Conservation (phyloP, 257 asterid genomes). For the Paulownia fortunei region DNA sequence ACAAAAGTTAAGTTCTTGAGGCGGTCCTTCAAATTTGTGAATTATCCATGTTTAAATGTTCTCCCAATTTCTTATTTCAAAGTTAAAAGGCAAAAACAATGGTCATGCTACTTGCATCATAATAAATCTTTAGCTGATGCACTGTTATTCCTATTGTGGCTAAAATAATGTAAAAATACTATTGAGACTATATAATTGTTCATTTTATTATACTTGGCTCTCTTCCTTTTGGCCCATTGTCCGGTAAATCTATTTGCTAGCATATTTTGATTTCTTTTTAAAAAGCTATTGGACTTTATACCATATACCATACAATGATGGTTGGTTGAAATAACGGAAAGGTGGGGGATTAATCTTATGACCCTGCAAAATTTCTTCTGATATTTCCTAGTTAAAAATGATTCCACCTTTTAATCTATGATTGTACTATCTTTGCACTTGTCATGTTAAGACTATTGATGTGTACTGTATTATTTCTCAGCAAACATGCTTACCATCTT, state of each 20-base stretch:
- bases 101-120: not conserved
- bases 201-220: not conserved
- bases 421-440: not conserved
- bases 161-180: not conserved
- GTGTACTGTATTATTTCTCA: not conserved
- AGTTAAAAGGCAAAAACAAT: not conserved
- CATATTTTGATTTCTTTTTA: not conserved
- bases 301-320: not conserved
- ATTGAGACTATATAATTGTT: not conserved
- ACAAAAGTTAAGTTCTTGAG: not conserved
- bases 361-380: not conserved
- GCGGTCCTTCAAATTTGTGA: not conserved
- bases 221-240: not conserved
- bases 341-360: not conserved
- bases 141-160: not conserved
- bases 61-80: not conserved
- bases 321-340: not conserved
- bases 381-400: not conserved
- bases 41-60: not conserved
- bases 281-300: not conserved
- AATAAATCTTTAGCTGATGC: not conserved
- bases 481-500: not conserved
- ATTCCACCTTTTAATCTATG: not conserved
- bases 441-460: not conserved
- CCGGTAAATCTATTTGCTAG: not conserved